A percentile compares a stretch with the other conserved stretches of the same genome.
phyloP scores from a whole-genome alignment of 2,329 filamentous ascomycete species.

The Mariannaea elegans region DNA sequence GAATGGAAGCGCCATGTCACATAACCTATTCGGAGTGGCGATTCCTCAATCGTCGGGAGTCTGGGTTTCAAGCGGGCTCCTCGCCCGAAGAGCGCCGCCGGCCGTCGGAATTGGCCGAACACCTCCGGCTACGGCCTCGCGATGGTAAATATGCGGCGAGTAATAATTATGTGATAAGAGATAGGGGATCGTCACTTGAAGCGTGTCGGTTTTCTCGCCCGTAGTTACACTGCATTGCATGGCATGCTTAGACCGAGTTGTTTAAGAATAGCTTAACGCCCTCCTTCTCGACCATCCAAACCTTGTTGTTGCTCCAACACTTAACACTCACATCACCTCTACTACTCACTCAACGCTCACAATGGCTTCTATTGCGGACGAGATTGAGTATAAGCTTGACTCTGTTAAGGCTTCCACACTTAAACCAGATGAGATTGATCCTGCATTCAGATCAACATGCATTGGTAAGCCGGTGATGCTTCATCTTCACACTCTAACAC shows the following conservation, averaged over 20 bases:
- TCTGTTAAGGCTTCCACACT: constrained; percentile 59
- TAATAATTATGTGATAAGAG: constrained; percentile 29
- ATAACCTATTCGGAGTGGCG: neutral
- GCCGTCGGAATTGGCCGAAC: constrained; percentile 46
- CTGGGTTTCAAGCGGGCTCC: neutral
- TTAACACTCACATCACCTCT: neutral
- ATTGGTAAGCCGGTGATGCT: constrained; percentile 59
- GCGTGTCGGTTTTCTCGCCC: neutral
- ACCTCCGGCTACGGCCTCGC: constrained; percentile 25
- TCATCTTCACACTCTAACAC: neutral
- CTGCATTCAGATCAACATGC: constrained; percentile 67
- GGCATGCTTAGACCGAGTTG: neutral
- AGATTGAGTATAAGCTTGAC: constrained; percentile 65
- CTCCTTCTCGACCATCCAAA: neutral
- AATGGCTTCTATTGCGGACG: constrained; percentile 52
- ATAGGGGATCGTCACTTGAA: constrained; percentile 24
- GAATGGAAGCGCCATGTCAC: no score
- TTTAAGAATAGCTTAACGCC: constrained; percentile 10
- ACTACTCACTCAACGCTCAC: constrained; percentile 10
- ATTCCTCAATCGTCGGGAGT: neutral
- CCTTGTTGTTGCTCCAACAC: neutral
- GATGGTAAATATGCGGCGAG: constrained; percentile 12
- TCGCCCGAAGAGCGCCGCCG: constrained; percentile 24
- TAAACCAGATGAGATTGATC: constrained; percentile 65
- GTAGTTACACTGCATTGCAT: neutral